These are phyloP conservation scores for Amoeboaphelidium occidentale DNA, from an alignment of 371 early-diverging fungal genomes.

Conservation along the genomic window DNA sequence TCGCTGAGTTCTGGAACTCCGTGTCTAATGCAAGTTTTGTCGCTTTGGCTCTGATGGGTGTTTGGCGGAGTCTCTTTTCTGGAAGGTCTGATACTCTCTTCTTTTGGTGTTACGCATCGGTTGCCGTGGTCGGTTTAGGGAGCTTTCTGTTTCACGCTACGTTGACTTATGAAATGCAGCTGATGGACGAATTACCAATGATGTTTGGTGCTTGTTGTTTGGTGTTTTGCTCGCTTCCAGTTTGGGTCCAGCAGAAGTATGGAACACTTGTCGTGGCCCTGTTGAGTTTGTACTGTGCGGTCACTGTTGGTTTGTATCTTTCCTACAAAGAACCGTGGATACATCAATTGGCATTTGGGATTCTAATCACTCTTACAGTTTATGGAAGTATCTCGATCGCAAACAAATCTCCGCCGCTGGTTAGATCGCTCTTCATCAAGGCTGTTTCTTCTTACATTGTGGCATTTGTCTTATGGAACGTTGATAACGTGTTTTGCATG, in stretches of 20 bases:
- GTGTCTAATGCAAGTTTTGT: slow-evolving; percentile 30
- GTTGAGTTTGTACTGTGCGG: slow-evolving; percentile 14
- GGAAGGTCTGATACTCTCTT: slow-evolving; percentile 22
- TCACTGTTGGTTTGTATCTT: slow-evolving; percentile 13
- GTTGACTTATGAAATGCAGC: slow-evolving; percentile 40
- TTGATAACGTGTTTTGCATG: slow-evolving; percentile 43
- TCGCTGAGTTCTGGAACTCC: slow-evolving; percentile 53
- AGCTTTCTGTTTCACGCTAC: slow-evolving; percentile 49
- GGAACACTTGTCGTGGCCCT: slow-evolving; percentile 2
- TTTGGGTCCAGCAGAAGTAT: slow-evolving; percentile 20
- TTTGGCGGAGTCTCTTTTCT: slow-evolving; percentile 19
- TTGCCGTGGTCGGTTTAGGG: slow-evolving; percentile 40
- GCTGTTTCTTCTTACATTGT: slow-evolving; percentile 5
- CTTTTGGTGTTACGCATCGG: slow-evolving; percentile 24
- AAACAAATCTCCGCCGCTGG: no score
- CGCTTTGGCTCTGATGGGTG: slow-evolving; percentile 21
- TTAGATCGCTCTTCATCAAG: no score
- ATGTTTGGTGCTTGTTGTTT: slow-evolving; percentile 4
- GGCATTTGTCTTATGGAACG: slow-evolving; percentile 46
- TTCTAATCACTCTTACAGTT: neutral
- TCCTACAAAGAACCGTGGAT: neutral
- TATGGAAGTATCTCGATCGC: neutral
- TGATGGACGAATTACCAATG: slow-evolving; percentile 46
- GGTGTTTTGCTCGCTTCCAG: slow-evolving; percentile 15
- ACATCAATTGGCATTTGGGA: neutral